Conservation (phyloP, 495 filamentous ascomycete genomes). For the Penicillium turbatum region DNA sequence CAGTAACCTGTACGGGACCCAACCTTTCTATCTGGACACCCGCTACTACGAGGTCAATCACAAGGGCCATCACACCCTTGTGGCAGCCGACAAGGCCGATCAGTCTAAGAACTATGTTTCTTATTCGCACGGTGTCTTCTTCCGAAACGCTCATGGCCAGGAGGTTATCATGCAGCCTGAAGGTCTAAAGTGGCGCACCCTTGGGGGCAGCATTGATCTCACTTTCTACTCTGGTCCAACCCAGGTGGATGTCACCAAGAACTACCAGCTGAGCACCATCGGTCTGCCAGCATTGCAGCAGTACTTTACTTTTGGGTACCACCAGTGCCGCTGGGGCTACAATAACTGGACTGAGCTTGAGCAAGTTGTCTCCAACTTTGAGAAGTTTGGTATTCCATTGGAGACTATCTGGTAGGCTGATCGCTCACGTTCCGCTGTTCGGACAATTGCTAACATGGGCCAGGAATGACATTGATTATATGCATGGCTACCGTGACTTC, state of each 20-base stretch:
- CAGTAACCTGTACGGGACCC: slow-evolving; percentile 57
- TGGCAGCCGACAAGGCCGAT: slow-evolving; percentile 51
- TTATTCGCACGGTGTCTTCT: slow-evolving; percentile 58
- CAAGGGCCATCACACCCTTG: slow-evolving; percentile 51
- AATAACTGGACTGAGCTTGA: slow-evolving; percentile 52
- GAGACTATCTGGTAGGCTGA: slow-evolving; percentile 62
- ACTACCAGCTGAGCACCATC: slow-evolving; percentile 52
- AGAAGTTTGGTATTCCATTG: slow-evolving; percentile 56
- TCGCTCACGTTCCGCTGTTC: background rate
- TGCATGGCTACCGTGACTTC: slow-evolving; percentile 56
- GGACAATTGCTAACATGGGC: background rate
- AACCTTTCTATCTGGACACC: slow-evolving; percentile 62
- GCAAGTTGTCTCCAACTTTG: slow-evolving; percentile 55
- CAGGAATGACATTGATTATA: slow-evolving; percentile 56
- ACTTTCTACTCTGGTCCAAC: slow-evolving; percentile 60
- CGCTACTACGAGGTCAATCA: slow-evolving; percentile 56
- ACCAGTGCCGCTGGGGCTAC: slow-evolving; percentile 66
- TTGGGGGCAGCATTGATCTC: slow-evolving; percentile 60
- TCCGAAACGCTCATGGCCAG: slow-evolving; percentile 67
- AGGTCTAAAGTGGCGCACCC: slow-evolving; percentile 70
- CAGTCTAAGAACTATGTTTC: slow-evolving; percentile 54
- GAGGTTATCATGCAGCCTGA: slow-evolving; percentile 63
- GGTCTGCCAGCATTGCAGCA: slow-evolving; percentile 61
- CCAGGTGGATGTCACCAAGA: slow-evolving; percentile 51
- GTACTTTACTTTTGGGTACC: slow-evolving; percentile 59